Evolutionary conservation across 1,284 basidiomycete species (phyloP), one percentile per base, ranked within the genome.

Genomic region (Termitomyces sp.): DNA sequence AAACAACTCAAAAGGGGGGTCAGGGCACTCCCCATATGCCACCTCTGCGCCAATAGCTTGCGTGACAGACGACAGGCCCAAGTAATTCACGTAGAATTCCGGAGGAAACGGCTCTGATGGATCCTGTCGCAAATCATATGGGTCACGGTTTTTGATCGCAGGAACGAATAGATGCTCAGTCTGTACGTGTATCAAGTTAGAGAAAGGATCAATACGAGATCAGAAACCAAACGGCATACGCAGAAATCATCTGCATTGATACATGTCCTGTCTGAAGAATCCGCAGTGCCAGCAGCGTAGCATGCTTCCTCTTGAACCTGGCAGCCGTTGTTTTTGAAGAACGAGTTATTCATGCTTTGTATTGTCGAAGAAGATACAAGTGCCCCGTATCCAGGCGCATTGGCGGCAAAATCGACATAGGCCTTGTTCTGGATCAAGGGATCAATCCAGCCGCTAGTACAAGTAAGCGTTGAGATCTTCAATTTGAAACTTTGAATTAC

Each of bases 351-450:
- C 24, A 85, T 68, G n/a, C 44, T 72, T 57, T 16, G 68, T 46
- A 86, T 62, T 2, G 79, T 75, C 5, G 61, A 54, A 45, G 76
- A 68, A 31, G 70, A 72, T 56, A 80, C 78, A 6, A 86, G 74
- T 57, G 74, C 81, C 6, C 83, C 83, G 55, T 85, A 86, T 26
- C 82, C 82, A 3, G 83, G 83, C 0, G 83, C 83, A 43, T 82
- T 63, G 0, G 73, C 77, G 0, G 81, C 79, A 55, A 84, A 86
- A 41, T 72, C 72, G 50, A 86, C 71, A 54, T 80, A 85, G 5
- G 83, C 78, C 56, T 81, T 62, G 59, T 80, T 78, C 58, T 85
- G 83, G 40, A 84, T 71, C 28, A 83, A 69, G 1, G 84, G 81
- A 58, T 86, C 84, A 49, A 74, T 82, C 84, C 83, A 84, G 35